A percentile compares a stretch with the other conserved stretches of the same genome.
These are phyloP conservation scores for Albugo laibachii DNA, from an alignment of 352 stramenopile genomes.

Conservation along the genomic window DNA sequence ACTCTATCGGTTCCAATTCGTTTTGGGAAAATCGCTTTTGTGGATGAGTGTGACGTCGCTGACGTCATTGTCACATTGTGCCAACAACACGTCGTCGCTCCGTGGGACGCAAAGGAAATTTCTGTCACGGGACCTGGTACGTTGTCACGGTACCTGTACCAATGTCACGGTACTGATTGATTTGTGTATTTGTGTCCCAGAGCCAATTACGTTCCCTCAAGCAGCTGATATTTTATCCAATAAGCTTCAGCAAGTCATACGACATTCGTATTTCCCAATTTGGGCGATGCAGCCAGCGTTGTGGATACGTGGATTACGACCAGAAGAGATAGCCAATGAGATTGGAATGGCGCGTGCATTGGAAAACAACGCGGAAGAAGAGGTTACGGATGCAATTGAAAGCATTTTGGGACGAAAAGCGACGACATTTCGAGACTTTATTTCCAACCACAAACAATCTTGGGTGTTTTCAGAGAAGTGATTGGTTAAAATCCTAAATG, in stretches of 20 bases:
- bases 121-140: constrained; percentile 23
- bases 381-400: constrained; percentile 16
- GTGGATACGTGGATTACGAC: constrained; percentile 44
- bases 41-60: constrained; percentile 34
- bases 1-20: constrained; percentile 46
- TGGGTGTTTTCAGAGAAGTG: constrained; percentile 14
- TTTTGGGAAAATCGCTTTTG: constrained; percentile 27
- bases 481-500: not conserved
- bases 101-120: constrained; percentile 1
- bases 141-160: not conserved
- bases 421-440: constrained; percentile 23
- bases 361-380: constrained; percentile 18
- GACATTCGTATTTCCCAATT: constrained; percentile 41
- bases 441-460: constrained; percentile 16
- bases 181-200: constrained; percentile 1
- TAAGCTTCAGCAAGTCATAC: constrained; percentile 19
- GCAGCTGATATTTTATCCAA: constrained; percentile 21
- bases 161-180: not conserved
- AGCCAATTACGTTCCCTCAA: constrained; percentile 31
- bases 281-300: constrained; percentile 54
- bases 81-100: constrained; percentile 1
- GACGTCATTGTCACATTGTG: constrained; percentile 17
- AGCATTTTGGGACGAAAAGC: constrained; percentile 16
- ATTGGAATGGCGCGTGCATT: constrained; percentile 23
- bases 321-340: constrained; percentile 34